Base-by-base conservation (phyloP, 2,329 filamentous ascomycete genomes). In the Claviceps sp. region DNA sequence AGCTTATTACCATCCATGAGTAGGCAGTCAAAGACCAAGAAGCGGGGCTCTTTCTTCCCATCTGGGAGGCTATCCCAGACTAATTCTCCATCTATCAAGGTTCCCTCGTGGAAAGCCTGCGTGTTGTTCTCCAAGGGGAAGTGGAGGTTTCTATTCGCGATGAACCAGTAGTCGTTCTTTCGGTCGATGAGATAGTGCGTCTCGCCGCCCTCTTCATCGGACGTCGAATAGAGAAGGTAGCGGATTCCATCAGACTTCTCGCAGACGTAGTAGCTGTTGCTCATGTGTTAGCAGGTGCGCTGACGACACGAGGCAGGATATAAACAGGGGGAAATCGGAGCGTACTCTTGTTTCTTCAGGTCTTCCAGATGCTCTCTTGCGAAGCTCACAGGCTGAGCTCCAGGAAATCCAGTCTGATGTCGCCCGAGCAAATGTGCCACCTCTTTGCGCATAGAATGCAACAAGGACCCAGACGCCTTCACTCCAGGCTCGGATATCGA, bases 221-320 rank as follows among this genome's bases (percentile, higher is more conserved):
- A 67, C 49, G 87, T 89, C 58, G 93, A 82, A 73, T 94, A 97
- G 57, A 98, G 80, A n/a, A 98, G 79, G 67, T 94, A 96, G 57
- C 93, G 83, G 57, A 97, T 88, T 51, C 93, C 93, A 65, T 98
- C 93, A 1, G 91, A 95, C 73, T 98, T 98, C 70, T 98, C 93
- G 74, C 91, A 96, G 57, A 98, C 86, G 65, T 90, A 98, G 73
- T 97, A 98, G 69, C 82, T 85, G 56, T 50, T 34, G n/a, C n/a
- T 43, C 43, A 14, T 47, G 19, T 26, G 30, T 61, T 47, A 58
- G 55, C 55, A 41, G 24, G 19, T 40, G 38, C 22, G 7, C 16
- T 11, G 14, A 16, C 11, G 38, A 14, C 17, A 8, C 14, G 30
- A 17, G 22, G 8, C 16, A 48, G 50, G 39, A 22, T 40, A 11